phyloP scores from a whole-genome alignment of 106 monocot genomes.

The Platanthera zijinensis region DNA sequence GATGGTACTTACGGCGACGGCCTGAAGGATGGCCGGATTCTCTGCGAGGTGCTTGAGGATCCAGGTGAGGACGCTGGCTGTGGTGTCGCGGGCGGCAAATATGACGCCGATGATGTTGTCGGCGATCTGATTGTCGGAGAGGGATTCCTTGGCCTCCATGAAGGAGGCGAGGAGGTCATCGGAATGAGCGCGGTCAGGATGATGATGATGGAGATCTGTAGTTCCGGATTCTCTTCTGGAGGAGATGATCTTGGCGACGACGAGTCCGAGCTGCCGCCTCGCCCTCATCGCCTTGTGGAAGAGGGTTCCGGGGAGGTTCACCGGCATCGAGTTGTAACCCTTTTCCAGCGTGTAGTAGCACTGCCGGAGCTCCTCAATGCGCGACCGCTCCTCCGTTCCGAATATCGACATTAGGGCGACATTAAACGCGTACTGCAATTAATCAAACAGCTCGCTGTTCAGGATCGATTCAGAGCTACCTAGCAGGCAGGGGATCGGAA shows the following conservation, averaged over 20 bases:
- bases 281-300: constrained; percentile 88
- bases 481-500: background rate
- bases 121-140: constrained; percentile 75
- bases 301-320: constrained; percentile 86
- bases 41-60: constrained; percentile 89
- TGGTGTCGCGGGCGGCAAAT: constrained; percentile 88
- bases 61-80: constrained; percentile 94
- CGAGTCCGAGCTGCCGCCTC: constrained; percentile 35
- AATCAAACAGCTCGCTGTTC: background rate
- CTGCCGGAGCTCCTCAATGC: constrained; percentile 62
- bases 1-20: constrained; percentile 53
- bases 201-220: background rate
- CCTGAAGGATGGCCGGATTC: constrained; percentile 61
- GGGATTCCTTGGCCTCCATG: constrained; percentile 50
- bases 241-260: constrained; percentile 42
- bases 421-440: constrained; percentile 66
- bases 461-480: background rate
- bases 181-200: background rate
- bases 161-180: constrained; percentile 73
- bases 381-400: constrained; percentile 44
- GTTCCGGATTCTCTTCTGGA: constrained; percentile 30
- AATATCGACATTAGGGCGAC: constrained; percentile 83
- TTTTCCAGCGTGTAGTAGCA: constrained; percentile 80
- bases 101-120: constrained; percentile 95
- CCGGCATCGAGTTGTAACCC: constrained; percentile 94